These are phyloP conservation scores for Entonaema liquescens DNA, from an alignment of 495 filamentous ascomycete species.

Conservation along the genomic window DNA sequence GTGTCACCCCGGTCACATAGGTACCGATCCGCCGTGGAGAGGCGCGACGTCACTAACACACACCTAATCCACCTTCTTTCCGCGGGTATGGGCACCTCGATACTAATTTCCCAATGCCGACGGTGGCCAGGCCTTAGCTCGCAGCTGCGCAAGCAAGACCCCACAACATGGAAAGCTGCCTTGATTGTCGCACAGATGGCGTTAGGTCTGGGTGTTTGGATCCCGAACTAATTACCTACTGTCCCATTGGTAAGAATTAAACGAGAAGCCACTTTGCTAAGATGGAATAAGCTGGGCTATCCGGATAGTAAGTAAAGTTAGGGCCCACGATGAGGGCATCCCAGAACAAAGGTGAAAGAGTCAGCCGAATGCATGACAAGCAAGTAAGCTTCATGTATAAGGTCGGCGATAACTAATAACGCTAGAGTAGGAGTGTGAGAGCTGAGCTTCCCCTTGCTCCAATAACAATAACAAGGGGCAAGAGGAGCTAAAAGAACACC, in stretches of 20 bases:
- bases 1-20: conserved; percentile 22
- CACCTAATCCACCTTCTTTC: conserved; percentile 17
- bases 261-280: conserved; percentile 13
- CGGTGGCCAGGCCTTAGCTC: conserved; percentile 19
- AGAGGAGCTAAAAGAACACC: conserved; percentile 12
- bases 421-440: conserved; percentile 30
- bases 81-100: conserved; percentile 16
- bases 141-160: conserved; percentile 14
- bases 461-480: conserved; percentile 8
- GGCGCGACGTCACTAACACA: conserved; percentile 29
- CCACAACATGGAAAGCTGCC: conserved; percentile 4
- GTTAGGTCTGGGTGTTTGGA: conserved; percentile 12
- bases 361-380: conserved; percentile 17
- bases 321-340: not conserved
- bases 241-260: conserved; percentile 1
- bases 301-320: conserved; percentile 4
- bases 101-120: conserved; percentile 11
- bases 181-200: conserved; percentile 19
- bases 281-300: conserved; percentile 5
- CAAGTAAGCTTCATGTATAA: conserved; percentile 7
- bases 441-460: conserved; percentile 20
- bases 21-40: conserved; percentile 12
- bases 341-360: not conserved
- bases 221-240: conserved; percentile 20
- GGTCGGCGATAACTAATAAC: conserved; percentile 38